Evolutionary conservation across 1,139 yeast species (phyloP).

Genomic region (Tardiomyces digboiensis): DNA sequence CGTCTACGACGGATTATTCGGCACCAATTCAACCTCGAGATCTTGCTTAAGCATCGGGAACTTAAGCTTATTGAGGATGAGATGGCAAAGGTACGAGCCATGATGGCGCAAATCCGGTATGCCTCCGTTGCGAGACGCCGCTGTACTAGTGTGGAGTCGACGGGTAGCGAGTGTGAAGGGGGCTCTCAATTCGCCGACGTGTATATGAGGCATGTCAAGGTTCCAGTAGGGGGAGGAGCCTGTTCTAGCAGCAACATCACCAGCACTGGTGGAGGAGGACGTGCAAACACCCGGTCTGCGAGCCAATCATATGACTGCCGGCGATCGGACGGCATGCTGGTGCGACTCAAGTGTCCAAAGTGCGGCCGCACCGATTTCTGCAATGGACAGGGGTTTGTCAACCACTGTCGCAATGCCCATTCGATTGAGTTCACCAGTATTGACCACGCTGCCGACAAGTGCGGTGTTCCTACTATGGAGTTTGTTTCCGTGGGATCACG

Average conservation of each 20-base stretch:
- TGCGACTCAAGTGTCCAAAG: constrained; percentile 55
- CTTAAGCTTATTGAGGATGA: constrained; percentile 49
- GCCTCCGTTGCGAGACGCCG: constrained; percentile 9
- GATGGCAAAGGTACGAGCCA: constrained; percentile 53
- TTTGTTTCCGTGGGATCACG: background rate
- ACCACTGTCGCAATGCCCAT: constrained; percentile 70
- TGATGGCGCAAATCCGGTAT: constrained; percentile 32
- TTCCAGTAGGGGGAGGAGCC: constrained; percentile 1
- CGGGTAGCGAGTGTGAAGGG: constrained; percentile 25
- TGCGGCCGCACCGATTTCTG: constrained; percentile 65
- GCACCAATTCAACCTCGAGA: constrained; percentile 57
- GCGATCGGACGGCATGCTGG: constrained; percentile 64
- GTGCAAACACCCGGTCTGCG: constrained; percentile 5
- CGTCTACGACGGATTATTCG: constrained; percentile 16
- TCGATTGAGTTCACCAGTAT: constrained; percentile 63
- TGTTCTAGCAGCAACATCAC: constrained; percentile 7
- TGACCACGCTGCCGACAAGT: constrained; percentile 63
- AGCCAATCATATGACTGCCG: constrained; percentile 47
- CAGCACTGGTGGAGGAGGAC: constrained; percentile 3
- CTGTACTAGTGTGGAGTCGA: constrained; percentile 10
- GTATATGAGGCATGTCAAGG: constrained; percentile 28
- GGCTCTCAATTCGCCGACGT: constrained; percentile 43
- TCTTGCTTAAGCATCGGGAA: constrained; percentile 61
- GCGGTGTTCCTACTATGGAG: constrained; percentile 38
- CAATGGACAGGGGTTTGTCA: constrained; percentile 72